Evolutionary conservation across 139 green algal genomes (phyloP).

Genomic region (Coelastrella sp.): DNA sequence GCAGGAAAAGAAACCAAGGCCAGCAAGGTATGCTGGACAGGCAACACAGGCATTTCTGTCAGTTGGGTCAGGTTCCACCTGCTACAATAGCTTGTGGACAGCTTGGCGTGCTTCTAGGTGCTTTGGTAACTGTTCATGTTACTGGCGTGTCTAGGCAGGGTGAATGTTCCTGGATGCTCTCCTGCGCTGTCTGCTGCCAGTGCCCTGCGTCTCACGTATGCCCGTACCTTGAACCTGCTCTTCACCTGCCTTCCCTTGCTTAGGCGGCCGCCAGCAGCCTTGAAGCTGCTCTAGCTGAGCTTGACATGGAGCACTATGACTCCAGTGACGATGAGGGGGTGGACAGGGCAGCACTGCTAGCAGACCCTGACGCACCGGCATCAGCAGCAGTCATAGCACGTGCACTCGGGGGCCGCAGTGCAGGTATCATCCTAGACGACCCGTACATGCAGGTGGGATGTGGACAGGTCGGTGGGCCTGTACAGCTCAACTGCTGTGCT

Average conservation of each 20-base stretch:
- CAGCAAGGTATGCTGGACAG: neutral
- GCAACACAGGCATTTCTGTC: neutral
- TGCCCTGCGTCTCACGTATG: too few species aligned
- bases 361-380: slow-evolving; percentile 44
- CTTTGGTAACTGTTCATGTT: too few species aligned
- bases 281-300: slow-evolving; percentile 77
- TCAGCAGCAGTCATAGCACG: slow-evolving; percentile 46
- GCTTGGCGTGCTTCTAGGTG: too few species aligned
- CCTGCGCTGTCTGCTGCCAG: too few species aligned
- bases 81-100: too few species aligned
- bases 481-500: too few species aligned
- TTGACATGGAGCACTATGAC: slow-evolving; percentile 98
- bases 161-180: too few species aligned
- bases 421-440: slow-evolving; percentile 57
- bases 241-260: neutral
- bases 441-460: slow-evolving; percentile 80
- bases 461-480: slow-evolving; percentile 20
- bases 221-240: neutral
- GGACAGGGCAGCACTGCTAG: slow-evolving; percentile 63
- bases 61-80: too few species aligned
- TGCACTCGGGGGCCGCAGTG: slow-evolving; percentile 43
- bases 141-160: too few species aligned
- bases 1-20: neutral
- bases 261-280: slow-evolving; percentile 28
- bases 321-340: slow-evolving; percentile 77